Evolutionary conservation across 345 rosid species (phyloP).

Genomic region (Salix suchowensis): DNA sequence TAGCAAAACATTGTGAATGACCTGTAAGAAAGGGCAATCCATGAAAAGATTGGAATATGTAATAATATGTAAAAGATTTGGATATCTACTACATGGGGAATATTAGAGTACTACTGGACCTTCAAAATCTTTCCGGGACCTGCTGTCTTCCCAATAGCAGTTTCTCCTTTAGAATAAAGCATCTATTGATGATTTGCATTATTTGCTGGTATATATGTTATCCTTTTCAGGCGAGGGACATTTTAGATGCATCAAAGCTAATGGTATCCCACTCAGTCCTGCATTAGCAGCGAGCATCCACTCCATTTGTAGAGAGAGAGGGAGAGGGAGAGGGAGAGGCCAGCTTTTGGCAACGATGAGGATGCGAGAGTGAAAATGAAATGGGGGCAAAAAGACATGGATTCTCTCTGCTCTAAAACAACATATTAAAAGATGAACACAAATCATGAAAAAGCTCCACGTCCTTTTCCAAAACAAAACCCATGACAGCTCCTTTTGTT

Average conservation of each 20-base stretch:
- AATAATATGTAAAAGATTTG: too few species aligned
- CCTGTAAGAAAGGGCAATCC: background rate
- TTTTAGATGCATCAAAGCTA: slow-evolving; percentile 11
- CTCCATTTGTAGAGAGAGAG: too few species aligned
- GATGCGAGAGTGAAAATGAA: slow-evolving; percentile 7
- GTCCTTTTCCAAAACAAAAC: slow-evolving; percentile 14
- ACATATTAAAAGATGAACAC: background rate
- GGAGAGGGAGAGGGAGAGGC: background rate
- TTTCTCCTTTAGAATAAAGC: background rate
- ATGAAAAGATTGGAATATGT: too few species aligned
- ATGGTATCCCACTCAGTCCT: slow-evolving; percentile 31
- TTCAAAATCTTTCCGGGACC: slow-evolving; percentile 4
- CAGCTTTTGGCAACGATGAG: slow-evolving; percentile 7
- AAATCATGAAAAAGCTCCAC: background rate
- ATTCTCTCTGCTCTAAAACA: slow-evolving; percentile 15
- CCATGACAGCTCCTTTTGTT: background rate
- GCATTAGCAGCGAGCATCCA: background rate
- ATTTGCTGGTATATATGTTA: background rate
- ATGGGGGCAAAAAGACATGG: slow-evolving; percentile 2
- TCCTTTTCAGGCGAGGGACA: slow-evolving; percentile 14
- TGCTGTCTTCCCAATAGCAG: background rate
- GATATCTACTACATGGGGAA: background rate
- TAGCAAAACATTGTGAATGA: background rate
- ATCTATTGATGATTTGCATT: slow-evolving; percentile 12
- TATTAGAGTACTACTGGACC: background rate